Percentiles rank a stretch among this genome's conserved stretches.
Evolutionary conservation across 169 alveolate genomes (phyloP).

Genomic region (Perkinsus marinus): DNA sequence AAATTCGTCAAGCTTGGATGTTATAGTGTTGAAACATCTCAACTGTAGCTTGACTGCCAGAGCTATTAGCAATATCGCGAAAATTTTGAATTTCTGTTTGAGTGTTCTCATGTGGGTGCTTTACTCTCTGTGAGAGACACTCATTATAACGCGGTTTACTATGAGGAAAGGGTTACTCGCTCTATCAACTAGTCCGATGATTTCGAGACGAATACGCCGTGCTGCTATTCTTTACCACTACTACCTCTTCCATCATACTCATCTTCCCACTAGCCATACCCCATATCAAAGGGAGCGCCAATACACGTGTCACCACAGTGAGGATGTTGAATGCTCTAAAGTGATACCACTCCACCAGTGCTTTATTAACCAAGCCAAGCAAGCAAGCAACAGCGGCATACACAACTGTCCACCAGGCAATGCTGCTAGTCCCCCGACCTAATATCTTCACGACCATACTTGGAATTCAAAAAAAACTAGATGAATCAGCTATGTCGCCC

Average conservation of each 20-base stretch:
- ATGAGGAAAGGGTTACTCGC: too few species aligned
- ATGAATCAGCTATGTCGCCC: background rate
- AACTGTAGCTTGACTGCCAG: too few species aligned
- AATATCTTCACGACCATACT: background rate
- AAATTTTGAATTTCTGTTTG: too few species aligned
- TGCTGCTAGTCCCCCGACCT: background rate
- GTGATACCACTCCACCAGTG: background rate
- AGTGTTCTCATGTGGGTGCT: too few species aligned
- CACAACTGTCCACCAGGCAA: background rate
- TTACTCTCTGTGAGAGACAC: too few species aligned
- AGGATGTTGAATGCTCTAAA: background rate
- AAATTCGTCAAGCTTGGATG: too few species aligned
- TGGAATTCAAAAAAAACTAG: background rate
- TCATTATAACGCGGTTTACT: too few species aligned
- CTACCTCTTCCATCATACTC: background rate
- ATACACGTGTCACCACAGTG: background rate
- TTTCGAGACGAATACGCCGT: too few species aligned
- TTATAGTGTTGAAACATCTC: too few species aligned
- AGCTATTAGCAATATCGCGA: too few species aligned
- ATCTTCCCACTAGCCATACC: background rate
- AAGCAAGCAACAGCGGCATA: background rate
- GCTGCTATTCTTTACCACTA: background rate
- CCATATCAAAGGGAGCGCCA: background rate
- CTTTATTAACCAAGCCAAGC: background rate
- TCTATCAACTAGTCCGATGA: too few species aligned